phyloP scores from a whole-genome alignment of 1,284 basidiomycete species.

The Sanghuangporus baumii region DNA sequence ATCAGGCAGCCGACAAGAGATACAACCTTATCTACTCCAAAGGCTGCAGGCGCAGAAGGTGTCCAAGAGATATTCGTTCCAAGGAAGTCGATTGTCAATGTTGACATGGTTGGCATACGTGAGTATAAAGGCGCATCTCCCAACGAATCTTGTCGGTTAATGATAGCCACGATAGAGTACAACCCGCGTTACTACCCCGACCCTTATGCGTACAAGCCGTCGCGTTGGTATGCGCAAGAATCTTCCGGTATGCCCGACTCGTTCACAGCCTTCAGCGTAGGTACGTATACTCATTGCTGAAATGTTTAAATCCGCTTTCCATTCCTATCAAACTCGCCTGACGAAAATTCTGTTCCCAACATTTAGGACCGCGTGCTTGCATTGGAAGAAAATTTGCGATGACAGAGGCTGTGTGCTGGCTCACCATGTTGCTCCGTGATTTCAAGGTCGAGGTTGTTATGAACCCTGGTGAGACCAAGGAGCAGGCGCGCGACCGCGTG shows the following conservation, averaged over 20 bases:
- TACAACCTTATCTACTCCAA: conserved; percentile 14
- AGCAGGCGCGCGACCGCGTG: conserved; percentile 39
- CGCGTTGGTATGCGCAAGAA: conserved; percentile 34
- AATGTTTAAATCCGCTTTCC: not conserved
- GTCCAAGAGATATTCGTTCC: conserved; percentile 20
- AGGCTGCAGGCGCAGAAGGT: conserved; percentile 11
- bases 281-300: conserved; percentile 24
- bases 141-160: not conserved
- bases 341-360: not conserved
- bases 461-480: conserved; percentile 35
- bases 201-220: conserved; percentile 33
- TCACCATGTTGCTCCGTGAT: conserved; percentile 44
- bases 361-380: conserved; percentile 44
- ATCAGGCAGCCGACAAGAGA: conserved; percentile 17
- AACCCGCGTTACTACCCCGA: conserved; percentile 35
- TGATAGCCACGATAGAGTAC: conserved; percentile 24
- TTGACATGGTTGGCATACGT: conserved; percentile 50
- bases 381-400: conserved; percentile 51
- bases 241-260: conserved; percentile 27
- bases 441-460: conserved; percentile 43
- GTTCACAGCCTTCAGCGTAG: conserved; percentile 43
- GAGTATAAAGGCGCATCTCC: conserved; percentile 24
- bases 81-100: conserved; percentile 30
- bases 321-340: not conserved
- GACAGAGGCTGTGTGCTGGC: conserved; percentile 45